Evolutionary conservation across 306 rosid genomes (phyloP).

Genomic region (Rosa rugosa): DNA sequence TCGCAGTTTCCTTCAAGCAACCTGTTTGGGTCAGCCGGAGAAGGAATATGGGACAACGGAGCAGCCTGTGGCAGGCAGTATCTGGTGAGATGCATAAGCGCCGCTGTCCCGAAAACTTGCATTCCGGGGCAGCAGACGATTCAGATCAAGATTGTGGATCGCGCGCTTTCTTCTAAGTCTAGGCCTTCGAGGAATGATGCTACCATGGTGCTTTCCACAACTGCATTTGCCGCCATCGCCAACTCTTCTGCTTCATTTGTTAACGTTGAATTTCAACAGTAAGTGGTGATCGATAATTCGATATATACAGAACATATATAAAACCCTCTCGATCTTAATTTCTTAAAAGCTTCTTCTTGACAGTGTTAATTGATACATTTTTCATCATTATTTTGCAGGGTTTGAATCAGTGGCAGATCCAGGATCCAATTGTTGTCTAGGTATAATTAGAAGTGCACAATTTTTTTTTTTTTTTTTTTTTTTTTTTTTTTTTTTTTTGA

Average conservation of each 20-base stretch:
- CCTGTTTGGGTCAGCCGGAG: constrained; percentile 75
- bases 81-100: constrained; percentile 69
- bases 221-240: constrained; percentile 60
- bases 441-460: too few relatives aligned
- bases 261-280: constrained; percentile 69
- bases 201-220: constrained; percentile 57
- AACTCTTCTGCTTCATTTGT: constrained; percentile 38
- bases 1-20: constrained; percentile 53
- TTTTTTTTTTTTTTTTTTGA: too few relatives aligned
- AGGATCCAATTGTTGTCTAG: too few relatives aligned
- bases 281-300: constrained; percentile 15
- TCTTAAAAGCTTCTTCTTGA: not conserved
- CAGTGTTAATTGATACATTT: not conserved
- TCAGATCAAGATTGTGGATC: constrained; percentile 64
- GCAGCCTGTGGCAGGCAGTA: constrained; percentile 82
- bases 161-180: constrained; percentile 48
- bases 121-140: constrained; percentile 47
- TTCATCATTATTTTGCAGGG: not conserved
- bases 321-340: not conserved
- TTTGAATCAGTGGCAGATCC: too few relatives aligned
- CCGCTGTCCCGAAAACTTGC: constrained; percentile 44
- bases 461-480: too few relatives aligned
- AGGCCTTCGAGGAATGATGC: constrained; percentile 34
- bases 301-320: not conserved
- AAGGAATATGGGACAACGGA: constrained; percentile 88